Evolutionary conservation across 768 basidiomycete species (phyloP).

Genomic region (Boletales sp.): DNA sequence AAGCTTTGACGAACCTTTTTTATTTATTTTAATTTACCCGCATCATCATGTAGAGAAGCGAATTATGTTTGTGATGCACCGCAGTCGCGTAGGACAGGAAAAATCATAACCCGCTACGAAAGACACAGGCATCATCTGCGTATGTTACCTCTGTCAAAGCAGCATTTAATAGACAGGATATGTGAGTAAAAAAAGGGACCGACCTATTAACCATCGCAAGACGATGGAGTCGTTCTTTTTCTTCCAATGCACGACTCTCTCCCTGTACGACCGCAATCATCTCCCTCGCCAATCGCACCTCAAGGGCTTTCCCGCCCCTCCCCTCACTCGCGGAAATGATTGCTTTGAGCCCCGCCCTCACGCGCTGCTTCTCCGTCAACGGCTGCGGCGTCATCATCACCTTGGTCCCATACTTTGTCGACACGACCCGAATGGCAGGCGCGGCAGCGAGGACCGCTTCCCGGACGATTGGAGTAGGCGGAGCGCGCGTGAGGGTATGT

Average conservation of each 20-base stretch:
- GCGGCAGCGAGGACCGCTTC: conserved; percentile 65
- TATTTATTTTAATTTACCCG: no score
- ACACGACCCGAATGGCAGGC: conserved; percentile 64
- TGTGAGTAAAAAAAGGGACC: conserved; percentile 15
- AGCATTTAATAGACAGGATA: conserved; percentile 1
- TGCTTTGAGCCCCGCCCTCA: conserved; percentile 65
- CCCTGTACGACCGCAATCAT: conserved; percentile 68
- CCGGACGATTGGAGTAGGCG: conserved; percentile 78
- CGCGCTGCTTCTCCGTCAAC: conserved; percentile 77
- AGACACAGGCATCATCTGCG: conserved; percentile 9
- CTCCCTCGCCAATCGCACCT: conserved; percentile 76
- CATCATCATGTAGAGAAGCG: no score
- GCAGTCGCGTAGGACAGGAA: not conserved
- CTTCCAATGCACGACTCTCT: conserved; percentile 53
- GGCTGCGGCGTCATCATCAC: conserved; percentile 63
- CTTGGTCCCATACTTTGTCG: conserved; percentile 63
- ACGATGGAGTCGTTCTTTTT: conserved; percentile 62
- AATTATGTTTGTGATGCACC: not conserved
- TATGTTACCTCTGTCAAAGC: conserved; percentile 21
- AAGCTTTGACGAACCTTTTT: no score
- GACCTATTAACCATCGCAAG: conserved; percentile 77
- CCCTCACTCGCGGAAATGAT: conserved; percentile 62
- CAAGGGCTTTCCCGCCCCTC: conserved; percentile 52
- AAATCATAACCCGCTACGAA: not conserved
- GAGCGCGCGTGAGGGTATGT: conserved; percentile 68